Base-by-base conservation (phyloP, 345 rosid genomes). In the Pugionium dolabratum region DNA sequence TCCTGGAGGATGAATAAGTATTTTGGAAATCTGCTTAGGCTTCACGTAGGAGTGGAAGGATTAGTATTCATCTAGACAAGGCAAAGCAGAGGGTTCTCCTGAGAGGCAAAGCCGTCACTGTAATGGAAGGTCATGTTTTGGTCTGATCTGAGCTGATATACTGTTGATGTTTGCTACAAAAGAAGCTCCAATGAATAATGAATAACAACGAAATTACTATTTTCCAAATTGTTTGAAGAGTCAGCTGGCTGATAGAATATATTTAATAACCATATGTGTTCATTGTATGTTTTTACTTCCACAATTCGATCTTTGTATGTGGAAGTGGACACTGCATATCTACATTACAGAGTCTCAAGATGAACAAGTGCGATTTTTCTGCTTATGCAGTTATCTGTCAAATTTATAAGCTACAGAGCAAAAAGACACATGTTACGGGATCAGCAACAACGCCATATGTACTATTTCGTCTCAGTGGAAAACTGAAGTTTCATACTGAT, bases 121-220 rank as follows among this genome's bases (percentile, higher is more conserved):
- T 84, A 26, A 90, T 86, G 92, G 77, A 81, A 69, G 92, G 97
- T 66, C 76, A 75, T 65, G 51, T 86, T 59, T 64, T 86, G 35
- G 93, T 77, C 52, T 90, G 75, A 72, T 27, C 7, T 43, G 31
- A 35, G 9, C 43, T 57, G 1, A 41, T 48, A 4, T 36, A 29
- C 2, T 33, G 40, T 45, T 61, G 6, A 1, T 1, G 37, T 49
- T 45, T 10, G 18, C 46, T 32, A 27, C 46, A 37, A 51, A 47
- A 31, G 11, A 36, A 36, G 25, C 9, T 29, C 5, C 31, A 31
- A 1, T 42, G 31, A 28, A 1, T 27, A 36, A 37, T 37, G 56
- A 61, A 61, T 61, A 33, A 45, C 8, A 41, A 33, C 4, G 31
- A 50, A 39, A 2, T 18, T 4, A 9, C 26, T 5, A 9, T 27